These are phyloP conservation scores for Suhomyces emberorum DNA, from an alignment of 805 yeast species.

Conservation along the genomic window DNA sequence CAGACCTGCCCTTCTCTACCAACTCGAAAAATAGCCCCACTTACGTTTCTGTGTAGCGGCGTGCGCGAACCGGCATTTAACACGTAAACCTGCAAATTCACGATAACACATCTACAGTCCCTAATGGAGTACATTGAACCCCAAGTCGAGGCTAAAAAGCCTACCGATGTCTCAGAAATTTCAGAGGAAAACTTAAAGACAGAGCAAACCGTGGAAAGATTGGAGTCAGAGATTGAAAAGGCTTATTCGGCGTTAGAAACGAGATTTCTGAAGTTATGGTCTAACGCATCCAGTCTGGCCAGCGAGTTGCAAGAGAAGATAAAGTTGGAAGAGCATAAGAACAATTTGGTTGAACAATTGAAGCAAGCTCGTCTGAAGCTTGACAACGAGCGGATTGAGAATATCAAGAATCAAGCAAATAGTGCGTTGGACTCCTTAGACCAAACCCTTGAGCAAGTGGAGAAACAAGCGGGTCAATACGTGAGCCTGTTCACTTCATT, in stretches of 20 bases:
- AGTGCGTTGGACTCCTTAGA: conserved; percentile 69
- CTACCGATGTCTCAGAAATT: conserved; percentile 29
- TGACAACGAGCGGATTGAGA: conserved; percentile 21
- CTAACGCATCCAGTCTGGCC: conserved; percentile 30
- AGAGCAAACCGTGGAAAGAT: conserved; percentile 47
- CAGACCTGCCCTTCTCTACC: too few relatives aligned
- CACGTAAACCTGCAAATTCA: background rate
- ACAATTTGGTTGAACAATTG: conserved; percentile 27
- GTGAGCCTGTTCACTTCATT: conserved; percentile 57
- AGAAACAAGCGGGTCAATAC: conserved; percentile 62
- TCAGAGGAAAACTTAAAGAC: conserved; percentile 66
- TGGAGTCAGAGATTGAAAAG: conserved; percentile 53
- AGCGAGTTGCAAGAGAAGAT: conserved; percentile 26
- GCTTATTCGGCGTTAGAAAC: conserved; percentile 53
- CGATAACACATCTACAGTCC: background rate
- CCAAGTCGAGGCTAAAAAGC: conserved; percentile 12
- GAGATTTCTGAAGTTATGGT: conserved; percentile 32
- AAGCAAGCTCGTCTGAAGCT: conserved; percentile 22
- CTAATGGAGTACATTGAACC: conserved; percentile 36
- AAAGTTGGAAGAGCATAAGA: conserved; percentile 25
- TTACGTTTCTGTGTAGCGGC: background rate
- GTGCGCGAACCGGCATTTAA: background rate
- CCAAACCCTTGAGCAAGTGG: conserved; percentile 65
- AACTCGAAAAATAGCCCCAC: background rate
- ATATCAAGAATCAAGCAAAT: conserved; percentile 41